Evolutionary conservation across 139 green algal genomes (phyloP), one percentile per base, ranked within the genome.

Genomic region (Chlorella ohadii): DNA sequence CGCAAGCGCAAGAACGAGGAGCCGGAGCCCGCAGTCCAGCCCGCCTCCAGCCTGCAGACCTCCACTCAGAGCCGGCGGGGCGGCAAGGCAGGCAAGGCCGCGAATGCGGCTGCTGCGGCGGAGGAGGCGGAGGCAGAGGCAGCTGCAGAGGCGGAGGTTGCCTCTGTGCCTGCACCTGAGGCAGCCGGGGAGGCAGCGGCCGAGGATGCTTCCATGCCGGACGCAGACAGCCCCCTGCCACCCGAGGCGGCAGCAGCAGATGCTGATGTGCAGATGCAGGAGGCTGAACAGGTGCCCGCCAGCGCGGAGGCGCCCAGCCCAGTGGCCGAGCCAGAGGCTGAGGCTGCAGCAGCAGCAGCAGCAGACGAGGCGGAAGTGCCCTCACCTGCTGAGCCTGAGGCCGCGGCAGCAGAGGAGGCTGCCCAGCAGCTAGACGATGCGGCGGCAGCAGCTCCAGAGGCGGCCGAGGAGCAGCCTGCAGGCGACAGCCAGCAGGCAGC

Each of bases 1-100:
- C 74, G 55, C 74, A 81, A 81, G 55, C 74, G 55, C 74, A 81
- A 81, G 55, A 36, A 33, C 33, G 74, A 67, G 51, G 74, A 51
- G 33, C 51, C 47, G 23, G 33, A 81, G 4, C 22, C 33, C 33
- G 38, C 74, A 12, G 34, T 7, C 22, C 74, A 81, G 55, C 74
- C 74, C 25, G 55, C 33, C 25, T 23, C 13, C 55, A 81, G 74
- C 74, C 74, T 67, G 74, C 74, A 70, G 74, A 70, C 74, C 33
- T 81, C 74, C 74, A 70, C 39, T 25, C 70, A 59, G 25, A 56
- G 74, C 74, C 51, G 28, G 25, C 75, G 76, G 5, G 76, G 12
- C 5, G 76, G 38, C 74, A 81, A 81, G 74, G 34, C 51, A 0
- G 22, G 74, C 76, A 82, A 57, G 75, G 16, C 20, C 19, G 36